Percentiles rank a stretch among this genome's conserved stretches.
phyloP scores from a whole-genome alignment of 805 yeast genomes.

The Pichia paraexigua region DNA sequence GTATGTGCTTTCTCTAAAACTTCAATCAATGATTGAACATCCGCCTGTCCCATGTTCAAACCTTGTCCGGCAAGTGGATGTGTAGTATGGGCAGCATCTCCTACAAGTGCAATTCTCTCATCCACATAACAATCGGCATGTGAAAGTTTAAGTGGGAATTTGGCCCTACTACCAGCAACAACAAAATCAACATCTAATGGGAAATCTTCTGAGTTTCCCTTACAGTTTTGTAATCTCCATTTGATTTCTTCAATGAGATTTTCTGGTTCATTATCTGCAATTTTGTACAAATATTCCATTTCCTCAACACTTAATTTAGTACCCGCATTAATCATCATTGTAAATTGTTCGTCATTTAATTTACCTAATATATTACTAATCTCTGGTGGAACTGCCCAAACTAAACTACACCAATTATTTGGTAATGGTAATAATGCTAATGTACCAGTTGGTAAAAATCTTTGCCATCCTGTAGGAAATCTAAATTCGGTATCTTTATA shows the following conservation, averaged over 20 bases:
- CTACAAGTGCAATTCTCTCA: slow-evolving; percentile 85
- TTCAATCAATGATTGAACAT: slow-evolving; percentile 61
- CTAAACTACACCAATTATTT: slow-evolving; percentile 78
- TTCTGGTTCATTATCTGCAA: slow-evolving; percentile 33
- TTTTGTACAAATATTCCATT: slow-evolving; percentile 55
- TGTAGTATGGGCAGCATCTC: slow-evolving; percentile 97
- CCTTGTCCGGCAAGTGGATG: slow-evolving; percentile 99
- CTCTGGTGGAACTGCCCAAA: slow-evolving; percentile 85
- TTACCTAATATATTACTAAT: slow-evolving; percentile 54
- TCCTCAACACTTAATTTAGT: slow-evolving; percentile 74
- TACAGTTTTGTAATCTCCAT: slow-evolving; percentile 53
- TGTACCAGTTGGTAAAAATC: slow-evolving; percentile 89
- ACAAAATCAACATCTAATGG: slow-evolving; percentile 63
- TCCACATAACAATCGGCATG: slow-evolving; percentile 87
- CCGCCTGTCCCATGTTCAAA: slow-evolving; percentile 94
- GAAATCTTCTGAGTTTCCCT: slow-evolving; percentile 40
- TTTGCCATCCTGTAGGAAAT: slow-evolving; percentile 74
- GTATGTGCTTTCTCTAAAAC: slow-evolving; percentile 63
- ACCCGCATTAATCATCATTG: slow-evolving; percentile 75
- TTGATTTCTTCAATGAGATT: slow-evolving; percentile 57
- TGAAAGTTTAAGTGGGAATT: slow-evolving; percentile 79
- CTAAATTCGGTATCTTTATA: slow-evolving; percentile 65
- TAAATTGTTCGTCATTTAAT: slow-evolving; percentile 54
- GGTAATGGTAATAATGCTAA: slow-evolving; percentile 87
- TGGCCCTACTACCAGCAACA: slow-evolving; percentile 61